Evolutionary conservation across 345 rosid genomes (phyloP), one percentile per base, ranked within the genome.

Genomic region (Sisymbrium irio): DNA sequence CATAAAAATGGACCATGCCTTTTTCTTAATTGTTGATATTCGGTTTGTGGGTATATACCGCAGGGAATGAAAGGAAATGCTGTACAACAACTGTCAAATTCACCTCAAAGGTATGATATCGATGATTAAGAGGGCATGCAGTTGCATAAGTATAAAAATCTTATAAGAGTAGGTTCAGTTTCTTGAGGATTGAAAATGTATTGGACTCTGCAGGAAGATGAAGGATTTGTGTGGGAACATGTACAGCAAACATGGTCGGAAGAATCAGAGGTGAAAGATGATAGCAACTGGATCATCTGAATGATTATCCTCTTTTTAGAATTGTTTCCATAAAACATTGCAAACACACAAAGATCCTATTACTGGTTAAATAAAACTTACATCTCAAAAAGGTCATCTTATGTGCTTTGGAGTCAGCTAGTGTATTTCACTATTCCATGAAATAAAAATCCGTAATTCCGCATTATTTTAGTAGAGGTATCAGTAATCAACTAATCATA

Each of bases 191-290:
- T 53, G 44, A 67, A 28, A 53, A 65, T 13, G 63, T 50, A 28
- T 49, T 47, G 4, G 10, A 49, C 56, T 19, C 45, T 44, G 27
- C 82, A 86, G 92, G 87, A 72, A 62, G 77, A 33, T 0, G 75
- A 78, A 3, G 84, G 86, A 13, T 70, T 70, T 28, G 80, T 74
- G 27, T 89, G 84, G 65, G 60, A 85, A 79, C 85, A 84, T 65
- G 63, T 93, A 71, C 85, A 89, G 61, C 86, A 90, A 79, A 87
- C 83, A 49, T 93, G 97, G 98, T 72, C 85, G 4, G 88, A 78
- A 59, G 86, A 83, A 74, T 73, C 73, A 14, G 83, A 56, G 62
- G 82, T 72, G 10, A 79, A 83, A 58, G 84, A 85, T 78, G 76
- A 63, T 30, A 78, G 81, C 19, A 30, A 81, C 53, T 87, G 90